These are phyloP conservation scores for Clarkia xantiana DNA, from an alignment of 345 rosid species.

Conservation along the genomic window DNA sequence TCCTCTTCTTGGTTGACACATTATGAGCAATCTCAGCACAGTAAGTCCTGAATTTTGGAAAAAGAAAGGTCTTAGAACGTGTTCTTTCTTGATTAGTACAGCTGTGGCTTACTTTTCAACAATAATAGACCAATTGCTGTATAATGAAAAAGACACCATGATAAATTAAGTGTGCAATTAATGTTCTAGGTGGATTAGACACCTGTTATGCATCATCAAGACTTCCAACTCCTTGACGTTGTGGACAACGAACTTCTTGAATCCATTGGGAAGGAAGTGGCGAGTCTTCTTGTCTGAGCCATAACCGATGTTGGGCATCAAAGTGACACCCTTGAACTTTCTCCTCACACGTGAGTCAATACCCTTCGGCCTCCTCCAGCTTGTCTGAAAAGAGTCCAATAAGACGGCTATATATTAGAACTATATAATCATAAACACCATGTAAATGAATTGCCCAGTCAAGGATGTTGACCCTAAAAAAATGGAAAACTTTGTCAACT, in stretches of 20 bases:
- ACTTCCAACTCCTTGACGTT: conserved; percentile 40
- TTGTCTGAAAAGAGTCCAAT: conserved; percentile 15
- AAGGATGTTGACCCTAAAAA: too few relatives aligned
- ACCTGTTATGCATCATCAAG: conserved; percentile 70
- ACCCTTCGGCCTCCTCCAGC: conserved; percentile 60
- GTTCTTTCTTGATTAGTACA: too few relatives aligned
- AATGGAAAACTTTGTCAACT: too few relatives aligned
- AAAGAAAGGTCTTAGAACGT: neutral
- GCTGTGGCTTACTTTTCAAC: too few relatives aligned
- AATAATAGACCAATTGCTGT: too few relatives aligned
- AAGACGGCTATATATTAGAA: neutral
- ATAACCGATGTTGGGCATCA: conserved; percentile 65
- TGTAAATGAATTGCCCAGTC: too few relatives aligned
- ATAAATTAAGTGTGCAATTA: too few relatives aligned
- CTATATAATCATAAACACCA: too few relatives aligned
- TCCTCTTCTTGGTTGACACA: conserved; percentile 50
- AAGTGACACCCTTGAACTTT: conserved; percentile 51
- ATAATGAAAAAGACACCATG: too few relatives aligned
- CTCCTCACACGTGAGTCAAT: conserved; percentile 69
- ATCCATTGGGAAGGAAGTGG: conserved; percentile 58
- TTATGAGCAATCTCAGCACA: conserved; percentile 64
- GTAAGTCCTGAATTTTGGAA: conserved; percentile 26
- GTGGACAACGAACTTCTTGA: conserved; percentile 55
- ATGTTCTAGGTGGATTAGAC: neutral
- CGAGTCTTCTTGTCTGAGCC: conserved; percentile 55